These are phyloP conservation scores for Penicillium turbatum DNA, from an alignment of 495 filamentous ascomycete genomes.

Conservation along the genomic window DNA sequence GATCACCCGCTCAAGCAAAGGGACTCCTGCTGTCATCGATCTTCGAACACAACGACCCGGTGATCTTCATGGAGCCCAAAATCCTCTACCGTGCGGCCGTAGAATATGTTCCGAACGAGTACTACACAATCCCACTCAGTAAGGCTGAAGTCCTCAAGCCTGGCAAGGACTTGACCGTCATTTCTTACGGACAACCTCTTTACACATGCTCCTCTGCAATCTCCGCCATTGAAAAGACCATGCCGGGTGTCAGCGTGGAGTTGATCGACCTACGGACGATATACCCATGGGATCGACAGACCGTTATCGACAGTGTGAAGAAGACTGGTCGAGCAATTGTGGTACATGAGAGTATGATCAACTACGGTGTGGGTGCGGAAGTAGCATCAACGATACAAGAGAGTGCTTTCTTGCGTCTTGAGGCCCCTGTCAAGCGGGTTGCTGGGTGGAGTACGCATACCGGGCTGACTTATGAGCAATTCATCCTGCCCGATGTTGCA, in stretches of 20 bases:
- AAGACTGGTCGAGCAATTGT: conserved; percentile 90
- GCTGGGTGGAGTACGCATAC: conserved; percentile 91
- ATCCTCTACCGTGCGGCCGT: conserved; percentile 90
- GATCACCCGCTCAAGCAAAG: conserved; percentile 89
- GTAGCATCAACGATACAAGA: conserved; percentile 91
- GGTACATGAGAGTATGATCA: conserved; percentile 94
- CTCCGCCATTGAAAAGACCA: conserved; percentile 70
- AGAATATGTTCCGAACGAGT: conserved; percentile 82
- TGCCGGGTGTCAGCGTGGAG: conserved; percentile 71
- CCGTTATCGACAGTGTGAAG: conserved; percentile 74
- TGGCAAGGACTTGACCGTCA: conserved; percentile 77
- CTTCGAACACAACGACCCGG: conserved; percentile 79
- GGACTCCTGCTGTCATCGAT: conserved; percentile 76
- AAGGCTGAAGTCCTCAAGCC: conserved; percentile 85
- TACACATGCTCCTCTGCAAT: conserved; percentile 84
- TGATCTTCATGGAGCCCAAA: conserved; percentile 97
- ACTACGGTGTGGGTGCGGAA: conserved; percentile 90
- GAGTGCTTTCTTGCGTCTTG: conserved; percentile 76
- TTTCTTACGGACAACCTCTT: conserved; percentile 89
- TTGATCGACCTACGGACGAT: conserved; percentile 88
- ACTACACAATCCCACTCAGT: conserved; percentile 80
- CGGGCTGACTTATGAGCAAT: conserved; percentile 76
- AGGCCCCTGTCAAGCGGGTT: conserved; percentile 88
- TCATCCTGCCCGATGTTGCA: conserved; percentile 85
- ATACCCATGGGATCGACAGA: conserved; percentile 91